Base-by-base conservation (phyloP, 1,139 yeast genomes). In the Suhomyces ambrosiae region DNA sequence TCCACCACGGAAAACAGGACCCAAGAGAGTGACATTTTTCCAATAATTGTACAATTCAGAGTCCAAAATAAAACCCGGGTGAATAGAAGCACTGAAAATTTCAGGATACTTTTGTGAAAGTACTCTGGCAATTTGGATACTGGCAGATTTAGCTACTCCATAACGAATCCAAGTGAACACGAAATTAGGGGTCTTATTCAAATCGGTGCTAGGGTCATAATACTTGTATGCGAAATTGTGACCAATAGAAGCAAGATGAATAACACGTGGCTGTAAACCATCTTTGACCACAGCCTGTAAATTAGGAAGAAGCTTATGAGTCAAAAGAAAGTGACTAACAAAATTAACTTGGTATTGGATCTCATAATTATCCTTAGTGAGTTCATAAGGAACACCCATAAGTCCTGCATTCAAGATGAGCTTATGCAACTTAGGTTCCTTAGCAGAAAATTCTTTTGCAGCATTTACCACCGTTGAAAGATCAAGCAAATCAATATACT, bases 331-430 rank as follows among this genome's bases (percentile, higher is more conserved):
- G 36, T 66, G 74, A 21, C 65, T 50, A 13, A 64, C 62, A 32
- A 55, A 60, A 43, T 70, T 69, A 15, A 67, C 72, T 50, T 70
- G 75, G 51, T 64, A 68, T 48, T 70, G 75, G 29, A 68, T 50
- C 43, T 70, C 76, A 46, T 57, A 60, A 17, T 59, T 64, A 43
- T 70, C 74, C 36, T 58, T 56, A 10, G 75, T 65, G 23, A 51
- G 41, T 34, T 61, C 60, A 41, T 48, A 63, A 0, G 74, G 72
- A 5, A 60, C 56, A 0, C 58, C 74, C 74, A 70, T 65, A 11
- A 69, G 40, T 1, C 76, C 76, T 3, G 75, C 76, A 50, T 70
- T 70, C 40, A 65, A 64, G 29, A 70, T 58, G 36, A 70, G 60
- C 28, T 68, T 37, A 38, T 69, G 65, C 22, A 70, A 48, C 27